Evolutionary conservation across 1,284 basidiomycete genomes (phyloP).

Genomic region (Rhodotorula sp.): DNA sequence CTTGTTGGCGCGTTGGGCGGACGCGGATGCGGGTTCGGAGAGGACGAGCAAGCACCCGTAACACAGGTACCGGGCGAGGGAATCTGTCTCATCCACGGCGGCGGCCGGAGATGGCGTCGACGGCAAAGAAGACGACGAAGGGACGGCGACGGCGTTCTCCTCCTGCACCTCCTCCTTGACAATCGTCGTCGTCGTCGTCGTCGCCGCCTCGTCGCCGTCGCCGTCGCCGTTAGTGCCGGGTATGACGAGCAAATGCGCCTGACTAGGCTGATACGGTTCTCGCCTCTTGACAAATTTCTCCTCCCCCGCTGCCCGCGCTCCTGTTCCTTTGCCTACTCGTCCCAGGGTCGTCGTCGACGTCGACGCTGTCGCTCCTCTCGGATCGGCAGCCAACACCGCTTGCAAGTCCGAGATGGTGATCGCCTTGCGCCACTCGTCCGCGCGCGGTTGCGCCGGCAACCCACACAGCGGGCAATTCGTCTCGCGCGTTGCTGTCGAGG

Average conservation of each 20-base stretch:
- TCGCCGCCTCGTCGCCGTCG: background rate
- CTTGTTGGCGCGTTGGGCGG: background rate
- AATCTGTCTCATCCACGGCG: background rate
- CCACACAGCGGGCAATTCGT: background rate
- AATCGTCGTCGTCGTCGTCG: background rate
- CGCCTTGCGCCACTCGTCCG: conserved; percentile 27
- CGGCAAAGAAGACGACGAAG: too few relatives aligned
- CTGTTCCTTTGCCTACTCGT: background rate
- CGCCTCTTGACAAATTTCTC: background rate
- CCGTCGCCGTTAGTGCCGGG: background rate
- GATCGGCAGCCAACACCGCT: background rate
- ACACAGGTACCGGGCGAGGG: conserved; percentile 24
- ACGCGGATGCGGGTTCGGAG: conserved; percentile 3
- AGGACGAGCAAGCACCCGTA: conserved; percentile 35
- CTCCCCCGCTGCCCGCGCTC: background rate
- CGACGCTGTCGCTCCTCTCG: background rate
- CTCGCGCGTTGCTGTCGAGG: background rate
- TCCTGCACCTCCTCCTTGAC: background rate
- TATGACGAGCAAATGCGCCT: conserved; percentile 13
- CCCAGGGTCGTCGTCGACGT: background rate
- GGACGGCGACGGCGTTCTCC: background rate
- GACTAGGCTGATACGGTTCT: conserved; percentile 22
- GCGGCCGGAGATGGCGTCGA: too few relatives aligned
- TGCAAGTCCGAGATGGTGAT: conserved; percentile 34
- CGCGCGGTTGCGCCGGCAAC: conserved; percentile 24